A percentile compares a stretch with the other conserved stretches of the same genome.
These are phyloP conservation scores for Casuarina equisetifolia DNA, from an alignment of 306 rosid genomes.

Conservation along the genomic window DNA sequence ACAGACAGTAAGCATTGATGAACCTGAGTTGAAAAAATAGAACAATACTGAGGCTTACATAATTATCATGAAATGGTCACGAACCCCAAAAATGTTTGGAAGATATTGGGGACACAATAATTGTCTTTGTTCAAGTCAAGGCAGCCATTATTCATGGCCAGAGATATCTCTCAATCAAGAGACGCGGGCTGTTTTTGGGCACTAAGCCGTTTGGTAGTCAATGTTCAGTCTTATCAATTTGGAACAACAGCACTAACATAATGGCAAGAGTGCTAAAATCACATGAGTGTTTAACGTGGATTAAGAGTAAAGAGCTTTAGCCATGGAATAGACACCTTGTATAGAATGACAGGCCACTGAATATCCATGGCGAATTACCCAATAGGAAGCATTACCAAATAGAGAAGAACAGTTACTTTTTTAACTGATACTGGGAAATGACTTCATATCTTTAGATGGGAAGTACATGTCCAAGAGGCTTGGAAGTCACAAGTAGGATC, in stretches of 20 bases:
- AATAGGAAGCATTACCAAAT: background rate
- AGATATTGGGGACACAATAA: background rate
- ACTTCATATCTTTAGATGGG: background rate
- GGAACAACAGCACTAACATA: background rate
- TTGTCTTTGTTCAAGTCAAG: background rate
- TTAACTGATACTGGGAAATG: background rate
- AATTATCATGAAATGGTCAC: background rate
- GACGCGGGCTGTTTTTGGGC: no score
- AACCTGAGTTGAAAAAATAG: background rate
- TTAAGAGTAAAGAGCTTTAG: background rate
- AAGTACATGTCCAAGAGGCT: background rate
- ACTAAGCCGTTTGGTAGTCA: no score
- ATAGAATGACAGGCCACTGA: background rate
- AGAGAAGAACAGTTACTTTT: background rate
- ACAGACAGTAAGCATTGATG: background rate
- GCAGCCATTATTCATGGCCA: background rate
- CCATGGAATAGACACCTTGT: background rate
- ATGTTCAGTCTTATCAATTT: background rate
- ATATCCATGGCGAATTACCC: background rate
- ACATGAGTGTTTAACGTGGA: background rate
- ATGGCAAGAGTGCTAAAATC: background rate
- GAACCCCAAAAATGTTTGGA: background rate
- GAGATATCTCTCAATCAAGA: background rate
- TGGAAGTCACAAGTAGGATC: background rate
- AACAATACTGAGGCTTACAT: background rate